These are phyloP conservation scores for Gossypioides kirkii DNA, from an alignment of 345 rosid genomes.

Conservation along the genomic window DNA sequence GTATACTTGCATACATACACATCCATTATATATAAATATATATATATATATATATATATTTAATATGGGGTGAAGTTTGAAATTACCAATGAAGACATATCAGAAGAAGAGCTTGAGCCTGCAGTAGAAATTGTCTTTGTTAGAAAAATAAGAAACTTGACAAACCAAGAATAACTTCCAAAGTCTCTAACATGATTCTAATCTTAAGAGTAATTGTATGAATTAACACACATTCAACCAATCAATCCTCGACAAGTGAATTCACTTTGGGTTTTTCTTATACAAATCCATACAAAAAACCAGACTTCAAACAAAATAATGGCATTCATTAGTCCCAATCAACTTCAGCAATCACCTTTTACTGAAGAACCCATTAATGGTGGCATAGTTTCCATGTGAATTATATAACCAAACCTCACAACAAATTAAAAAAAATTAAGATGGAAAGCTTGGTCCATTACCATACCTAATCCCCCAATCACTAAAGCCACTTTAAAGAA, in stretches of 20 bases:
- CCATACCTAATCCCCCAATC: slow-evolving; percentile 4
- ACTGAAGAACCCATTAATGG: background rate
- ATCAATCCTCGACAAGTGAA: slow-evolving; percentile 35
- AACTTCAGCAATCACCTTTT: background rate
- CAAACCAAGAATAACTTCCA: too few relatives aligned
- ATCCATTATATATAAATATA: too few relatives aligned
- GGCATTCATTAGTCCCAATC: background rate
- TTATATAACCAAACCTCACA: background rate
- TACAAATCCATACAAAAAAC: background rate
- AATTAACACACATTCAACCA: too few relatives aligned
- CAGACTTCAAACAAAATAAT: background rate
- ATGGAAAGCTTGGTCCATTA: background rate
- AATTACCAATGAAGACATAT: too few relatives aligned
- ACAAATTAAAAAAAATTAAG: background rate
- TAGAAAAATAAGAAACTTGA: too few relatives aligned
- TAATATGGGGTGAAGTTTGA: too few relatives aligned
- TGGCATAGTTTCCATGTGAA: background rate
- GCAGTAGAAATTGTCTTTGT: too few relatives aligned
- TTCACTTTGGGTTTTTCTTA: slow-evolving; percentile 41
- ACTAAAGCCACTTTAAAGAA: background rate
- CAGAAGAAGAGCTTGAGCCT: too few relatives aligned
- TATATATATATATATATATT: too few relatives aligned
- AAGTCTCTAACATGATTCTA: too few relatives aligned
- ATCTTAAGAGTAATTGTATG: too few relatives aligned
- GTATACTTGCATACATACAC: too few relatives aligned